phyloP scores from a whole-genome alignment of 768 basidiomycete genomes.

The Brasilioporus rufonigricans region DNA sequence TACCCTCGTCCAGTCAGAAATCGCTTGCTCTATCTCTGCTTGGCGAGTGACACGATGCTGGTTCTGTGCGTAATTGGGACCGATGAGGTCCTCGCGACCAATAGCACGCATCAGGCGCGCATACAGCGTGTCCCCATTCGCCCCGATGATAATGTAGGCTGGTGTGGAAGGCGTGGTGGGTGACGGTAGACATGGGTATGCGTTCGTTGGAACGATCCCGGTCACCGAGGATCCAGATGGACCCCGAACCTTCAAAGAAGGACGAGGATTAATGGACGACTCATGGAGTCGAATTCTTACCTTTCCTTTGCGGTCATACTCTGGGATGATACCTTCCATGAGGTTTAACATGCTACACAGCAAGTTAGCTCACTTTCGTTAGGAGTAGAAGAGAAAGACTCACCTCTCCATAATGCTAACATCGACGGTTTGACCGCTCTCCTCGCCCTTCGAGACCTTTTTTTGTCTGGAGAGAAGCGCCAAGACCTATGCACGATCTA shows the following conservation, averaged over 20 bases:
- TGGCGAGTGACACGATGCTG: slow-evolving; percentile 42
- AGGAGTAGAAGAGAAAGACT: not conserved
- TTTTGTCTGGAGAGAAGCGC: slow-evolving; percentile 52
- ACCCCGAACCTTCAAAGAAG: slow-evolving; percentile 59
- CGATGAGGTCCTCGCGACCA: slow-evolving; percentile 56
- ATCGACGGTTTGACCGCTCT: slow-evolving; percentile 57
- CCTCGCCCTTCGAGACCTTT: slow-evolving; percentile 27
- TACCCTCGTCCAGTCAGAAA: slow-evolving; percentile 54
- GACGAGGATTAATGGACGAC: not conserved
- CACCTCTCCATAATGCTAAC: slow-evolving; percentile 75
- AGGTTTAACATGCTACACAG: slow-evolving; percentile 62
- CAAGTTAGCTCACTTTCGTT: not conserved
- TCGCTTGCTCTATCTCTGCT: slow-evolving; percentile 57
- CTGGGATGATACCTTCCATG: slow-evolving; percentile 77
- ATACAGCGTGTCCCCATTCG: slow-evolving; percentile 71
- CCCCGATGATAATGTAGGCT: slow-evolving; percentile 67
- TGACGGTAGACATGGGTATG: slow-evolving; percentile 62
- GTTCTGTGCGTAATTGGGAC: slow-evolving; percentile 47
- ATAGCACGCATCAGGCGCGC: slow-evolving; percentile 62
- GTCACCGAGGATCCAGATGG: slow-evolving; percentile 76
- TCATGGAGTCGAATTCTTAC: slow-evolving; percentile 29
- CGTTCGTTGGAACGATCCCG: slow-evolving; percentile 74
- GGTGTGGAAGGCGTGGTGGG: slow-evolving; percentile 38
- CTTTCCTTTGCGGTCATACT: slow-evolving; percentile 70
- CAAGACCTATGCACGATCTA: slow-evolving; percentile 42